A percentile compares a stretch with the other conserved stretches of the same genome.
phyloP scores from a whole-genome alignment of 108 stramenopile species.

The Nannochloropsis gaditana region DNA sequence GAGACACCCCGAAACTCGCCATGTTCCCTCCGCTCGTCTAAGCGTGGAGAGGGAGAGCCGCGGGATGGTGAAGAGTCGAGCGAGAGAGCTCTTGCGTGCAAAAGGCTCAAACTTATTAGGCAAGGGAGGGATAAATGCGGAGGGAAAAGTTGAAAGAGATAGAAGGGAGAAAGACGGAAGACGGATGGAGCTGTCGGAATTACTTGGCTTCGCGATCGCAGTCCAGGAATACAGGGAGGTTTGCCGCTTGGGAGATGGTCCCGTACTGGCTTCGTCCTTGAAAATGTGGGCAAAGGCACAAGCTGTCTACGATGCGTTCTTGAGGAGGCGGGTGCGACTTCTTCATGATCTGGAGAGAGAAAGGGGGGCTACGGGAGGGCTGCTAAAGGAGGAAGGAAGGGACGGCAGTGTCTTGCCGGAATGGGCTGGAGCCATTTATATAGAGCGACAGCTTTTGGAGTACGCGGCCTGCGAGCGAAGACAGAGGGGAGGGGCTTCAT shows the following conservation, averaged over 20 bases:
- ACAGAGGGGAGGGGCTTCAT: neutral
- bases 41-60: neutral
- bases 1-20: neutral
- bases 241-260: neutral
- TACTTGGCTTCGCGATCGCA: neutral
- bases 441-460: neutral
- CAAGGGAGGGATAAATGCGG: neutral
- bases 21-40: neutral
- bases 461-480: constrained; percentile 14
- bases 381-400: neutral
- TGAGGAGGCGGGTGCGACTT: neutral
- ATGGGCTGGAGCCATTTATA: no score
- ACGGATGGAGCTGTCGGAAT: neutral
- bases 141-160: no score
- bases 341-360: no score
- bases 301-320: neutral
- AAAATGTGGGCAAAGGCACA: constrained; percentile 10
- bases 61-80: neutral
- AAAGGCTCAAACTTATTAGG: neutral
- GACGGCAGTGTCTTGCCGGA: no score
- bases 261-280: neutral
- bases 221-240: neutral
- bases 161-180: neutral
- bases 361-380: neutral
- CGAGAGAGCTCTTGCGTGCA: neutral